Percentiles rank a stretch among this genome's conserved stretches.
phyloP scores from a whole-genome alignment of 164 flowering plant genomes.

The Hamamelis virginiana region DNA sequence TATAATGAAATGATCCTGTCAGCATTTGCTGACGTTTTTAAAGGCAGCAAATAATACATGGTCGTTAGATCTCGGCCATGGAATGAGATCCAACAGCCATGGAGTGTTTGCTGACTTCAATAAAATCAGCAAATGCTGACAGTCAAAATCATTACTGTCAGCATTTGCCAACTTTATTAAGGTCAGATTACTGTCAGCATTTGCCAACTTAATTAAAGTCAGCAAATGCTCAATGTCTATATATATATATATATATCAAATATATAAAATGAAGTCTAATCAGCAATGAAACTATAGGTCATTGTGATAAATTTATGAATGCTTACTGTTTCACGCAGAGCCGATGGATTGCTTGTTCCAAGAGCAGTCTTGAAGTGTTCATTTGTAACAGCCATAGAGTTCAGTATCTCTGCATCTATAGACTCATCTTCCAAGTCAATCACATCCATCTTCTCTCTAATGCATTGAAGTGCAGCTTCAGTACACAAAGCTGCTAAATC shows the following conservation, averaged over 20 bases:
- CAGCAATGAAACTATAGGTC: not conserved
- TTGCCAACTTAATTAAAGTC: no score
- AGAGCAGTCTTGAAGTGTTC: conserved; percentile 88
- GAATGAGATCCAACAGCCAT: no score
- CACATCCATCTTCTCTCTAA: conserved; percentile 89
- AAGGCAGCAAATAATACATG: no score
- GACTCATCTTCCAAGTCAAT: conserved; percentile 82
- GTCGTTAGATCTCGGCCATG: no score
- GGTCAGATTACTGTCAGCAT: no score
- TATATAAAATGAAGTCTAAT: not conserved
- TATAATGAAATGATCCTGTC: no score
- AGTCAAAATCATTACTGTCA: no score
- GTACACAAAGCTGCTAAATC: conserved; percentile 85
- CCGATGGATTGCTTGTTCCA: conserved; percentile 86
- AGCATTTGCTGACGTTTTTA: no score
- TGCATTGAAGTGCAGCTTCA: conserved; percentile 88
- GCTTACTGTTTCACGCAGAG: conserved; percentile 70
- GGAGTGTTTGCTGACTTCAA: no score
- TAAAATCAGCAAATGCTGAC: no score
- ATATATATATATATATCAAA: not conserved
- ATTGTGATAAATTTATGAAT: not conserved
- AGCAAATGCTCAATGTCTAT: not conserved
- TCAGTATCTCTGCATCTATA: conserved; percentile 83
- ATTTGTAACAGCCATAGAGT: conserved; percentile 81
- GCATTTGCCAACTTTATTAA: no score